Evolutionary conservation across 2,329 filamentous ascomycete species (phyloP).

Genomic region (Colletotrichum sp.): DNA sequence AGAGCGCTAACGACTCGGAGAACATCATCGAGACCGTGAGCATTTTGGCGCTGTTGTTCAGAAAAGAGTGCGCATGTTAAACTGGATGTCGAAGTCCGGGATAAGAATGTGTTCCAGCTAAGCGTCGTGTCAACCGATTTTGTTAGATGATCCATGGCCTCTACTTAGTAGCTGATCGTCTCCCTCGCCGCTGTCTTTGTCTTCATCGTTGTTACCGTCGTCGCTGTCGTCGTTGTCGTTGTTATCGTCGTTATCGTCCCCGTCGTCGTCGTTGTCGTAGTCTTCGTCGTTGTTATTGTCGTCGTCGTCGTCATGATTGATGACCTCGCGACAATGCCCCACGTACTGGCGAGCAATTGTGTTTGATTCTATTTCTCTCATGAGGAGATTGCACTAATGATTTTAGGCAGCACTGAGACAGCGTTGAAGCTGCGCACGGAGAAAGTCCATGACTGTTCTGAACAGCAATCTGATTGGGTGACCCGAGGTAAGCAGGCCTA

Average conservation of each 20-base stretch:
- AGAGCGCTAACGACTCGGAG: not conserved
- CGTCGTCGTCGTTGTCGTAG: no score
- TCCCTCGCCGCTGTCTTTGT: not conserved
- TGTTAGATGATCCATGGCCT: not conserved
- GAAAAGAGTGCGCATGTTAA: not conserved
- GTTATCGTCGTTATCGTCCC: no score
- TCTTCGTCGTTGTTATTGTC: no score
- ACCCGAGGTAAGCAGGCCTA: not conserved
- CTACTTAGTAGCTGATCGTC: not conserved
- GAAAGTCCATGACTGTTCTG: not conserved
- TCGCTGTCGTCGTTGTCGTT: no score
- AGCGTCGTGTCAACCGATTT: not conserved
- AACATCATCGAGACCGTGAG: not conserved
- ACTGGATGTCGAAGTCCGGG: not conserved
- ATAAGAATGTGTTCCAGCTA: not conserved
- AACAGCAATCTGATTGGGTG: not conserved
- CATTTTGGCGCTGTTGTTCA: not conserved
- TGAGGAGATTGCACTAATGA: not conserved
- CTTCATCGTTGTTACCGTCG: not conserved
- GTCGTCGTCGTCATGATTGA: not conserved
- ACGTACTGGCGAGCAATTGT: not conserved
- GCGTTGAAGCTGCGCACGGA: not conserved
- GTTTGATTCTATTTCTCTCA: not conserved
- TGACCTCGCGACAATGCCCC: not conserved
- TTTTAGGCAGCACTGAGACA: not conserved